Percentiles rank a stretch among this genome's conserved stretches.
phyloP scores from a whole-genome alignment of 208 protist species.

The Leishmania lainsoni region DNA sequence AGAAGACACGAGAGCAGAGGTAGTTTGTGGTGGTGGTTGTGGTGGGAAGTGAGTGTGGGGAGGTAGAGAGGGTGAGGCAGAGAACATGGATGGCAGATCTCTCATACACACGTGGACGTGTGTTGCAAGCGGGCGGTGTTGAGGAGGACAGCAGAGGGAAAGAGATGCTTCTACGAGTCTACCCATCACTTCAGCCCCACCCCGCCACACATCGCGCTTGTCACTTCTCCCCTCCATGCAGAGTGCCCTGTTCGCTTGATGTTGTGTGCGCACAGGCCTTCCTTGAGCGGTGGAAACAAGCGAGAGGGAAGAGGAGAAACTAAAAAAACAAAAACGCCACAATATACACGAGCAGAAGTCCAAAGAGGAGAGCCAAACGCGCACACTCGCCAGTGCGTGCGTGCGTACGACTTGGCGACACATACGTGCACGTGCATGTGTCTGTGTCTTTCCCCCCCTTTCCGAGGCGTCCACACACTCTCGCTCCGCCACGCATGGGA shows the following conservation, averaged over 20 bases:
- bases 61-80: not conserved
- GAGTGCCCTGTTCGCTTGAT: not conserved
- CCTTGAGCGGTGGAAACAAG: too few relatives aligned
- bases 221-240: not conserved
- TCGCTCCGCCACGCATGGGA: too few relatives aligned
- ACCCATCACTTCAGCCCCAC: not conserved
- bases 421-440: not conserved
- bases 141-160: not conserved
- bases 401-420: not conserved
- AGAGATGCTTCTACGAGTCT: not conserved
- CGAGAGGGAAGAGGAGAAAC: too few relatives aligned
- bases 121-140: not conserved
- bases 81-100: not conserved
- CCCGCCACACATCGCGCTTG: not conserved
- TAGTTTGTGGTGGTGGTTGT: not conserved
- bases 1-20: not conserved
- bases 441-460: not conserved
- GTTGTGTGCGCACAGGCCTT: too few relatives aligned
- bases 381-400: too few relatives aligned
- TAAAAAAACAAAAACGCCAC: not conserved
- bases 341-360: not conserved
- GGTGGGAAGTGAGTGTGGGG: too few relatives aligned
- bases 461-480: not conserved
- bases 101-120: not conserved
- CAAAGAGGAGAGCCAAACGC: not conserved